These are phyloP conservation scores for Pleurostoma richardsiae DNA, from an alignment of 2,329 filamentous ascomycete species.

Conservation along the genomic window DNA sequence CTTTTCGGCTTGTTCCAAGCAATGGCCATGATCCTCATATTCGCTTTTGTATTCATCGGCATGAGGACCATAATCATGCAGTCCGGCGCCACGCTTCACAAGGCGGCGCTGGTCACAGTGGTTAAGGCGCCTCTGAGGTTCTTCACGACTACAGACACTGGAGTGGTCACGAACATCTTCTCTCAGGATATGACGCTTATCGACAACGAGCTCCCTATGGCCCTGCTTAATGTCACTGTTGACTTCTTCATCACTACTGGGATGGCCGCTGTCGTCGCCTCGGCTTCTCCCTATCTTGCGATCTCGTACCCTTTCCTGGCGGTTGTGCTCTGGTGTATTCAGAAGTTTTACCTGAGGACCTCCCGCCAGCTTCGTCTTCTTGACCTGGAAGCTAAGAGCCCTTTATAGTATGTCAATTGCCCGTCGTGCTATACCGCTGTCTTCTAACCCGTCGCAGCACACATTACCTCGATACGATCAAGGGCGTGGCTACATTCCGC, in stretches of 20 bases:
- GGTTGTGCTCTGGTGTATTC: conserved; percentile 40
- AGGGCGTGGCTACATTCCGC: conserved; percentile 49
- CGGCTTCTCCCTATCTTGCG: conserved; percentile 17
- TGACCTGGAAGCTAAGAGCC: conserved; percentile 57
- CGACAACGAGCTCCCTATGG: conserved; percentile 29
- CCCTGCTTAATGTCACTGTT: conserved; percentile 20
- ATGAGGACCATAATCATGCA: neutral
- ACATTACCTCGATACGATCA: conserved; percentile 51
- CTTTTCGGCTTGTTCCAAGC: neutral
- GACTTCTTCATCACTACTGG: conserved; percentile 1
- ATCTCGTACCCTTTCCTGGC: conserved; percentile 45
- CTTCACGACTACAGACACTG: conserved; percentile 28
- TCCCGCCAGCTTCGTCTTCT: conserved; percentile 55
- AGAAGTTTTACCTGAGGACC: conserved; percentile 54
- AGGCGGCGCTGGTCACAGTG: conserved; percentile 21
- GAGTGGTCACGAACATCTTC: conserved; percentile 30
- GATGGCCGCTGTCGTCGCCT: neutral
- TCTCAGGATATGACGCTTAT: conserved; percentile 29
- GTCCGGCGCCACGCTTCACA: conserved; percentile 19
- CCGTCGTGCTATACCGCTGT: neutral
- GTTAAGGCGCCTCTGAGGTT: conserved; percentile 25
- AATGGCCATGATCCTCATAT: neutral
- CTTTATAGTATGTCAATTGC: conserved; percentile 39
- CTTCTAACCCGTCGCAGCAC: conserved; percentile 16
- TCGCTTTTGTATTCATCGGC: neutral